Evolutionary conservation across 352 stramenopile genomes (phyloP), one percentile per base, ranked within the genome.

Genomic region (Globisporangium yorkense): DNA sequence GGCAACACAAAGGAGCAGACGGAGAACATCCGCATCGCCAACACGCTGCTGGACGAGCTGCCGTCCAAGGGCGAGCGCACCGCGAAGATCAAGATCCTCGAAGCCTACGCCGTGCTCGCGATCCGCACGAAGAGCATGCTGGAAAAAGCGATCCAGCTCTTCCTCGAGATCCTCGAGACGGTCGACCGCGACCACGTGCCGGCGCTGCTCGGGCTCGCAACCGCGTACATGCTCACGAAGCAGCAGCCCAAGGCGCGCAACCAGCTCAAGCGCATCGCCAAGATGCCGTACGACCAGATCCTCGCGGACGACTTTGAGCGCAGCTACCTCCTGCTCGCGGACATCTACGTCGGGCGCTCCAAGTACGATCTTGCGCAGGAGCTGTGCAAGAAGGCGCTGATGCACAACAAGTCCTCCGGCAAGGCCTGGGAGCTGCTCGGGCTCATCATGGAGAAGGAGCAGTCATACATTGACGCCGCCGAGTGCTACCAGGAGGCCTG

Each of bases 371-470:
- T 98, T 3, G 90, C 92, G 3, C 79, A 97, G 61, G 90, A 97
- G 61, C 81, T 98, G 16, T 98, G 92, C 64, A 94, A 97, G 62
- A 88, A 89, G 21, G 89, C 89, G 44, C 67, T 98, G 24, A 89
- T 87, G 48, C 94, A 96, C 73, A 98, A 98, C 77, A 96, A 96
- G 56, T 94, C 82, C 13, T 96, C 81, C 1, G 80, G 77, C 9
- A 91, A 92, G 56, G 93, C 94, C 16, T 98, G 94, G 92, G 94
- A 98, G 68, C 66, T 94, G 24, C 78, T 98, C 45, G 94, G 93
- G 1, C 61, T 96, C 7, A 96, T 98, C 61, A 96, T 97, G 78
- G 94, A 98, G 71, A 98, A 97, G 70, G 93, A 98, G 63, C 79
- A 90, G 60, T 87, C 77, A 20, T 98, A 96, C 62, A 88, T 96